Conservation (phyloP, 2,329 filamentous ascomycete genomes). For the Colletotrichum tamarilloi region DNA sequence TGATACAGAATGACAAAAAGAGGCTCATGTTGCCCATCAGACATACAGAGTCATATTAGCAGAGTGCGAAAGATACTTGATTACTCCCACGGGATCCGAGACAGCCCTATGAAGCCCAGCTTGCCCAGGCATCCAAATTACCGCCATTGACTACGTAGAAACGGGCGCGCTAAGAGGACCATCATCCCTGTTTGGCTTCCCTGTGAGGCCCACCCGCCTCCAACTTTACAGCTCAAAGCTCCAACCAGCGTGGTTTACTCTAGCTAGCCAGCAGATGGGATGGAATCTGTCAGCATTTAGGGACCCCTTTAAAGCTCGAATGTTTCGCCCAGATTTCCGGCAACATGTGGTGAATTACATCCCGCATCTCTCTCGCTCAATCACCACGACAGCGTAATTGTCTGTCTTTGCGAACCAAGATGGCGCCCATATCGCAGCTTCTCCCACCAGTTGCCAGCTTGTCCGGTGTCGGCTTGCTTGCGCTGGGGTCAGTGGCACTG, state of each 20-base stretch:
- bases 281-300: background rate
- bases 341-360: background rate
- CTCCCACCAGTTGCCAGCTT: slow-evolving; percentile 7
- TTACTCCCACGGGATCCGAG: background rate
- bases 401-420: background rate
- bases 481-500: slow-evolving; percentile 17
- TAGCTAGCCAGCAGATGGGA: background rate
- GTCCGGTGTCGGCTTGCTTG: slow-evolving; percentile 7
- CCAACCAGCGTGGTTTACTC: background rate
- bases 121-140: background rate
- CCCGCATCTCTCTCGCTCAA: background rate
- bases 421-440: slow-evolving; percentile 6
- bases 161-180: background rate
- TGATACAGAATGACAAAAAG: background rate
- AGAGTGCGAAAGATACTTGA: no score
- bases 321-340: background rate
- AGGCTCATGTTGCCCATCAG: background rate
- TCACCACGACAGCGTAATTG: background rate
- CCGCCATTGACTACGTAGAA: background rate
- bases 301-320: background rate
- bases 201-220: background rate
- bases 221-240: background rate
- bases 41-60: background rate
- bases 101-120: background rate
- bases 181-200: slow-evolving; percentile 8